Base-by-base conservation (phyloP, 345 rosid genomes). In the Salix koriyanagi region DNA sequence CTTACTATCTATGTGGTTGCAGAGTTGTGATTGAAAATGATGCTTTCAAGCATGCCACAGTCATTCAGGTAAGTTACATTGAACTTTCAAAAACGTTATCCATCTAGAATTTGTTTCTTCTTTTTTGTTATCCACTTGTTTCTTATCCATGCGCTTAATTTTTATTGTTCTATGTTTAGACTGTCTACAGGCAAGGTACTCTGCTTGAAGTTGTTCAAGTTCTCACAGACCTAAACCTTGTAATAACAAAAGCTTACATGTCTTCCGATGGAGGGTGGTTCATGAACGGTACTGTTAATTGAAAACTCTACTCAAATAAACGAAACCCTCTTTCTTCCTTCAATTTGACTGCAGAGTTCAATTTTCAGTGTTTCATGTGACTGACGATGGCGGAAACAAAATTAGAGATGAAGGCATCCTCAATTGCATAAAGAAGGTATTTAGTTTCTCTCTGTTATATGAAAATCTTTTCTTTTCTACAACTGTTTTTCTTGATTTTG, bases 241-340 rank as follows among this genome's bases (percentile, higher is more conserved):
- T 87, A 32, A 94, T 94, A 67, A 94, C 79, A 19, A 94, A 94
- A 83, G 98, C 98, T 10, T 85, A 94, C 79, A 91, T 94, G 76
- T 88, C 97, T 15, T 94, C 94, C 74, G 97, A 94, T 87, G 94
- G 92, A 0, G 97, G 91, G 69, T 94, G 98, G 98, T 92, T 94
- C 79, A 94, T 94, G 98, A 94, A 94, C 78, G 96, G 96, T 91
- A 72, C 58, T 79, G 46, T 64, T 72, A 79, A 15, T 42, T 67
- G 7, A 70, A 65, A 73, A 12, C 21, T 48, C 32, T 64, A 48
- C 28, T 46, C 41, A n/a, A 58, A 23, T 12, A 58, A 58, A 58
- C 0, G 64, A 58, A 9, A 58, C 28, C 64, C 28, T 58, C 64
- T 58, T 23, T 58, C 28, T 9, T 58, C 64, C 64, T 25, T 58